A percentile compares a stretch with the other conserved stretches of the same genome.
These are phyloP conservation scores for Endogone sp. DNA, from an alignment of 192 early-diverging fungal species.

Conservation along the genomic window DNA sequence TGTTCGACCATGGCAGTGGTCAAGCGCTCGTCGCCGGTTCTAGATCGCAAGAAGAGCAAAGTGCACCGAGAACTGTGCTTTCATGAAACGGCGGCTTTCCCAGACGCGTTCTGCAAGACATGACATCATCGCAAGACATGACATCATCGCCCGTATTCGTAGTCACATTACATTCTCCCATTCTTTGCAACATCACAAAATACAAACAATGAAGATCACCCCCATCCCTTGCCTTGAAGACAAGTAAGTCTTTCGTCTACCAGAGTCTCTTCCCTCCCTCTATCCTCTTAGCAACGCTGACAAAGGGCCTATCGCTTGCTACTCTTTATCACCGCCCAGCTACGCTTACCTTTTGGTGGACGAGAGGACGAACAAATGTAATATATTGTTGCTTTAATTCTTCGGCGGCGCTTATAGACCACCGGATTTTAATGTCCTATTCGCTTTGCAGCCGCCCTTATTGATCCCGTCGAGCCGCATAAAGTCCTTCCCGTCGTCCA, in stretches of 20 bases:
- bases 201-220: constrained; percentile 33
- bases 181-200: no score
- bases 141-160: no score
- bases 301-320: not conserved
- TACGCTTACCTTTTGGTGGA: constrained; percentile 31
- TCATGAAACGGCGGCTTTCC: no score
- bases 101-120: no score
- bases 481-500: constrained; percentile 21
- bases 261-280: not conserved
- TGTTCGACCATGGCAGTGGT: no score
- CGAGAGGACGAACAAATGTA: constrained; percentile 26
- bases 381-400: not conserved
- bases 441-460: constrained; percentile 14
- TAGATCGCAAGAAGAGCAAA: no score
- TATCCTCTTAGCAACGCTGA: not conserved
- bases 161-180: no score
- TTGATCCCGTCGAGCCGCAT: constrained; percentile 32
- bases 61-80: no score
- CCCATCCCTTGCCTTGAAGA: constrained; percentile 27
- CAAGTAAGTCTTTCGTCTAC: constrained; percentile 16
- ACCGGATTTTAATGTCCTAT: not conserved
- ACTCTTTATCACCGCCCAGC: constrained; percentile 7
- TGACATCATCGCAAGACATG: no score
- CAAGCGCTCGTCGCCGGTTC: no score
- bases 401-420: not conserved